These are phyloP conservation scores for Sungouiella thailandica DNA, from an alignment of 805 yeast genomes.

Conservation along the genomic window DNA sequence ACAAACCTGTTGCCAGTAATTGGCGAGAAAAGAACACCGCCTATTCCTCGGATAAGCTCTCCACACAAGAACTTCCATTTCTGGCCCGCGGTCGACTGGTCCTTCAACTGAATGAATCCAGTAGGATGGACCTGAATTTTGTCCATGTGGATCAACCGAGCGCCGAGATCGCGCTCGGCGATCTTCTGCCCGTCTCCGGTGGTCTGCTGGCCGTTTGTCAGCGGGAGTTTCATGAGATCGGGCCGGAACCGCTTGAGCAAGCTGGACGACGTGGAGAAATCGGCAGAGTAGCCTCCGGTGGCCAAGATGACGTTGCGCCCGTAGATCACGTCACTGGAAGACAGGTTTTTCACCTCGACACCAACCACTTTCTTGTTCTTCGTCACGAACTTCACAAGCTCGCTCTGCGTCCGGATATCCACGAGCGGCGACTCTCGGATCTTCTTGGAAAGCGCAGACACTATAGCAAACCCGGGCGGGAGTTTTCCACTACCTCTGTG, in stretches of 20 bases:
- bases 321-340: background rate
- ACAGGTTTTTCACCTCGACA: constrained; percentile 24
- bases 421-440: constrained; percentile 27
- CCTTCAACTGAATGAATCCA: constrained; percentile 41
- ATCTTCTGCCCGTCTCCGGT: constrained; percentile 56
- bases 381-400: constrained; percentile 18
- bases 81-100: constrained; percentile 32
- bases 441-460: constrained; percentile 39
- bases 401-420: constrained; percentile 12
- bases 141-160: constrained; percentile 51
- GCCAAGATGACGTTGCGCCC: constrained; percentile 42
- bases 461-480: constrained; percentile 59
- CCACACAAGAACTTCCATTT: constrained; percentile 56
- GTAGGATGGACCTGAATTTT: constrained; percentile 61
- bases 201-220: constrained; percentile 53
- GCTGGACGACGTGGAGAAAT: constrained; percentile 27
- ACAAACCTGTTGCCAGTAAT: constrained; percentile 45
- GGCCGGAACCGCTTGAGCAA: constrained; percentile 42
- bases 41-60: constrained; percentile 55
- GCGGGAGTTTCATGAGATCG: constrained; percentile 41
- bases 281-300: constrained; percentile 56
- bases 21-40: constrained; percentile 49
- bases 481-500: constrained; percentile 38
- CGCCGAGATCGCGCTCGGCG: constrained; percentile 41
- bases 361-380: constrained; percentile 34